Percentiles rank a stretch among this genome's conserved stretches.
Conservation (phyloP, 2,329 filamentous ascomycete genomes). For the Gnomoniopsis smithogilvyi region DNA sequence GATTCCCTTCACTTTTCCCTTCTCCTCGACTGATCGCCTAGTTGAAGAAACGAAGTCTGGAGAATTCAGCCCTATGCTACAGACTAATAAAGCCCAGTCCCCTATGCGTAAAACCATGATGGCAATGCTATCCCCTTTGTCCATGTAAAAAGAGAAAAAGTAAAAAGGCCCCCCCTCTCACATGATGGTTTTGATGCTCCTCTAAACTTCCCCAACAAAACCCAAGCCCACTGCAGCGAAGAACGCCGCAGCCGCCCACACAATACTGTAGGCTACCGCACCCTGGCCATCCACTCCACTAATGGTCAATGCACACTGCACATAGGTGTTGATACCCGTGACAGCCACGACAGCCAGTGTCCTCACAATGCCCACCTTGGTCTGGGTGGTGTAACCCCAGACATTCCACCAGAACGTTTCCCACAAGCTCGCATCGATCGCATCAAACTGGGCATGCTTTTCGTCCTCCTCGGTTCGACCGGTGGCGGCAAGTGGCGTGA, state of each 20-base stretch:
- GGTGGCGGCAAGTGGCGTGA: slow-evolving; percentile 61
- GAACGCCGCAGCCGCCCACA: slow-evolving; percentile 69
- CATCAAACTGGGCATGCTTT: slow-evolving; percentile 55
- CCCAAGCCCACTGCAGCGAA: slow-evolving; percentile 56
- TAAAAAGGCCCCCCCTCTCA: background rate
- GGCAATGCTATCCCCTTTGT: background rate
- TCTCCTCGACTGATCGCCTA: too few relatives aligned
- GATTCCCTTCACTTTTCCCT: too few relatives aligned
- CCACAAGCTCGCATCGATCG: slow-evolving; percentile 59
- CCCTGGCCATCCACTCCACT: slow-evolving; percentile 68
- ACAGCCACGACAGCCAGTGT: slow-evolving; percentile 58
- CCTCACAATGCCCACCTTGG: slow-evolving; percentile 62
- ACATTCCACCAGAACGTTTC: slow-evolving; percentile 72
- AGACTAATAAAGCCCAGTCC: background rate
- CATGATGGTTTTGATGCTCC: background rate
- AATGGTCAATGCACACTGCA: slow-evolving; percentile 65
- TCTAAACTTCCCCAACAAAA: slow-evolving; percentile 46
- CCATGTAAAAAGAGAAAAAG: background rate
- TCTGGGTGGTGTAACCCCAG: slow-evolving; percentile 63
- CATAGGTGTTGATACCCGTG: slow-evolving; percentile 56
- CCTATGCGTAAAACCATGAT: background rate
- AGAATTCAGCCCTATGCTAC: background rate
- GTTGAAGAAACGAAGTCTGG: background rate
- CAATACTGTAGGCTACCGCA: slow-evolving; percentile 66
- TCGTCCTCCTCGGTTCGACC: slow-evolving; percentile 47